Percentiles rank a stretch among this genome's conserved stretches.
These are phyloP conservation scores for Grigorovia transvaalensis DNA, from an alignment of 805 yeast species.

Conservation along the genomic window DNA sequence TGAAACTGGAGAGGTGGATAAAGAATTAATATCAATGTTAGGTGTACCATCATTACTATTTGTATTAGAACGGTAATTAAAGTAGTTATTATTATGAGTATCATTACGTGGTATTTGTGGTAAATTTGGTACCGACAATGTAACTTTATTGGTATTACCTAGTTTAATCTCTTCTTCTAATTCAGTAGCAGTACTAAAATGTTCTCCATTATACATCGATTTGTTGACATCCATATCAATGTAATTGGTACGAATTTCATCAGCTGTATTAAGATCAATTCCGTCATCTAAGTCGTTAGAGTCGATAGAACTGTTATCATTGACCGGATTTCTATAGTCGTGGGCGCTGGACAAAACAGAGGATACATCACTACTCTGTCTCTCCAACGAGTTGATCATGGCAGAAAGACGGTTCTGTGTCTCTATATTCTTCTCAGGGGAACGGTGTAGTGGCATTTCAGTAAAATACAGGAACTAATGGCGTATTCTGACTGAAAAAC, in stretches of 20 bases:
- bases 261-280: neutral
- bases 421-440: conserved; percentile 1
- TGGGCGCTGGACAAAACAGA: neutral
- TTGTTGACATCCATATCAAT: neutral
- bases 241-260: neutral
- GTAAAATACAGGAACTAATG: too few species aligned
- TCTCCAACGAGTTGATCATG: conserved; percentile 1
- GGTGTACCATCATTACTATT: neutral
- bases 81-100: neutral
- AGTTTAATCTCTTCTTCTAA: neutral
- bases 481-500: too few species aligned
- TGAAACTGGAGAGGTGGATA: neutral
- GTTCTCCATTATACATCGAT: neutral
- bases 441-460: neutral
- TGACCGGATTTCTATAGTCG: neutral
- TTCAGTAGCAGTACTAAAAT: neutral
- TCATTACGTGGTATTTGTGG: neutral
- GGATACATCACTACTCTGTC: neutral
- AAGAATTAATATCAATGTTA: neutral
- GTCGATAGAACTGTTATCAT: neutral
- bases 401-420: conserved; percentile 4
- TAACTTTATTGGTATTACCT: neutral
- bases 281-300: neutral
- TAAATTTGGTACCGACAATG: neutral
- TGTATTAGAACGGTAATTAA: too few species aligned